A percentile compares a stretch with the other conserved stretches of the same genome.
phyloP scores from a whole-genome alignment of 2,329 filamentous ascomycete species.

The Emericellopsis atlantica region DNA sequence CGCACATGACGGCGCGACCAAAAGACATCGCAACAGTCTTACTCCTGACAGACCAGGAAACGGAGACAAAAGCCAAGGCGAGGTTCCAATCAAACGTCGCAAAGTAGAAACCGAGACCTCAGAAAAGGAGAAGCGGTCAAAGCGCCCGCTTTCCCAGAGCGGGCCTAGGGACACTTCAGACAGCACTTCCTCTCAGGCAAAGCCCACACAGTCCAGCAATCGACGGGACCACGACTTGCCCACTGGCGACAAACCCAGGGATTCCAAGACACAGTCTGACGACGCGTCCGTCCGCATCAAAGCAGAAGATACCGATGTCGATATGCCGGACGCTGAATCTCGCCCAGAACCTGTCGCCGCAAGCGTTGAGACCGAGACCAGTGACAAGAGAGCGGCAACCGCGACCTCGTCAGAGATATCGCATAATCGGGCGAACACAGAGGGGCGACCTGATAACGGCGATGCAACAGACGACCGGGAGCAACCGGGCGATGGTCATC shows the following conservation, averaged over 20 bases:
- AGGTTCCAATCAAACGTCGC: conserved; percentile 40
- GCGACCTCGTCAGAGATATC: too few relatives aligned
- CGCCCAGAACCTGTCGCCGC: too few relatives aligned
- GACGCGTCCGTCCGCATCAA: conserved; percentile 44
- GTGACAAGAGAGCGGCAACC: too few relatives aligned
- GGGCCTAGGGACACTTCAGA: neutral
- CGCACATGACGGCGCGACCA: conserved; percentile 37
- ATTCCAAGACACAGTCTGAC: conserved; percentile 10
- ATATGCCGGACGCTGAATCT: conserved; percentile 37
- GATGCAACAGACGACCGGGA: conserved; percentile 6
- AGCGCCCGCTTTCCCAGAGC: too few relatives aligned
- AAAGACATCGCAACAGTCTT: conserved; percentile 45
- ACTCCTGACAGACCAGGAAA: conserved; percentile 42
- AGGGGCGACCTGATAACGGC: conserved; percentile 11
- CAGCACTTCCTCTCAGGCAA: neutral
- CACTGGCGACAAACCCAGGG: conserved; percentile 19
- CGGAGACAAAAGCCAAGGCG: conserved; percentile 38
- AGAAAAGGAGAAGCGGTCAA: conserved; percentile 29
- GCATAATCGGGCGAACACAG: neutral
- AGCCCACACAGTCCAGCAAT: neutral
- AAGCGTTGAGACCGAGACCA: too few relatives aligned
- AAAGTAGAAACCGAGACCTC: conserved; percentile 41
- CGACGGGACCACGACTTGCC: too few relatives aligned
- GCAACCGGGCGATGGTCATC: conserved; percentile 4
- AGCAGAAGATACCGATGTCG: conserved; percentile 41